These are phyloP conservation scores for Lichtheimia ramosa DNA, from an alignment of 371 early-diverging fungal species.

Conservation along the genomic window DNA sequence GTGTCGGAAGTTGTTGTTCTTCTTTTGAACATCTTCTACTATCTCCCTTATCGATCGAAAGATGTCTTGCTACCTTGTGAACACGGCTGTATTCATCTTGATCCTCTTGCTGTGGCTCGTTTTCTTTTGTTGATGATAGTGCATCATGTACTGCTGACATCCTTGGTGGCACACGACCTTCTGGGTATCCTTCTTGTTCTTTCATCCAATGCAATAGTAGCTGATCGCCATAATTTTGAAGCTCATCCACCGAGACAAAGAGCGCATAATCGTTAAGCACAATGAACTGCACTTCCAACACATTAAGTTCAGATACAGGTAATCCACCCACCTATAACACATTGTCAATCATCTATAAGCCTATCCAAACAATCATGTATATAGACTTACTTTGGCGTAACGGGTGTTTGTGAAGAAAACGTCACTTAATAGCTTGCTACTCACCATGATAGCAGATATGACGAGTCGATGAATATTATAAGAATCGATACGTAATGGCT, in stretches of 20 bases:
- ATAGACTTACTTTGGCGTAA: slow-evolving; percentile 72
- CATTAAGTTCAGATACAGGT: slow-evolving; percentile 85
- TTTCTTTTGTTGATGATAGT: background rate
- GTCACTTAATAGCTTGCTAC: slow-evolving; percentile 85
- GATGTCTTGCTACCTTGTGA: slow-evolving; percentile 17
- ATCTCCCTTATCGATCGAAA: slow-evolving; percentile 19
- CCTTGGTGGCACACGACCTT: slow-evolving; percentile 8
- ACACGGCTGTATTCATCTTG: slow-evolving; percentile 9
- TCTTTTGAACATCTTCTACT: background rate
- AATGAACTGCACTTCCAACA: slow-evolving; percentile 83
- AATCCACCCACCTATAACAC: slow-evolving; percentile 85
- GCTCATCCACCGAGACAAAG: slow-evolving; percentile 67
- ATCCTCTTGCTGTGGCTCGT: background rate
- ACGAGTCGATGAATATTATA: slow-evolving; percentile 89
- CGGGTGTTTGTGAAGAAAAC: slow-evolving; percentile 91
- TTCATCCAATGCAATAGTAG: slow-evolving; percentile 61
- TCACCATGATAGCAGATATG: slow-evolving; percentile 80
- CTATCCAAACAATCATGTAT: background rate
- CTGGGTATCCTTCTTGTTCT: slow-evolving; percentile 24
- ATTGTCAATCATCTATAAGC: background rate
- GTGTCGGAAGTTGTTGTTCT: slow-evolving; percentile 22
- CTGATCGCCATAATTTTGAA: slow-evolving; percentile 80
- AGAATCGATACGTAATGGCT: slow-evolving; percentile 74
- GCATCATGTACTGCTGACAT: background rate
- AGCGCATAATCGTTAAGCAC: slow-evolving; percentile 76